phyloP scores from a whole-genome alignment of 176 grass and related monocot species.

The Musa troglodytarum region DNA sequence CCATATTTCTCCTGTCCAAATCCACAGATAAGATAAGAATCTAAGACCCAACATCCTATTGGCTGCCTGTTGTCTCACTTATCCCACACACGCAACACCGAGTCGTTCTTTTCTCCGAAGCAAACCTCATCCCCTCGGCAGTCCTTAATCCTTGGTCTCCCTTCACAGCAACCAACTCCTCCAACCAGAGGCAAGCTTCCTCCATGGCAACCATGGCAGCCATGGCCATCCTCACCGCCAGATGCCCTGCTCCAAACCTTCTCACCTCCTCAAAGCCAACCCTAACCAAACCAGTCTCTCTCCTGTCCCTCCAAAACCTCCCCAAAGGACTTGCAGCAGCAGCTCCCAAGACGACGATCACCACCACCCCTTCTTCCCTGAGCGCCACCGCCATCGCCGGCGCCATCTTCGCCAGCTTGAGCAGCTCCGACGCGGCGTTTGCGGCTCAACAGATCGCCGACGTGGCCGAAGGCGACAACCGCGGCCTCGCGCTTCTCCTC shows the following conservation, averaged over 20 bases:
- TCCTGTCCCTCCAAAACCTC: background rate
- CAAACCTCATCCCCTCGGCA: no score
- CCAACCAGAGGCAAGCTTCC: no score
- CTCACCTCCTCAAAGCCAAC: background rate
- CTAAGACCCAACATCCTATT: background rate
- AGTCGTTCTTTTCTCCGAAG: background rate
- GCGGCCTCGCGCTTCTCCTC: background rate
- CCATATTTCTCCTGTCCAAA: background rate
- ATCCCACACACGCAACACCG: background rate
- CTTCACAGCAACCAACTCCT: no score
- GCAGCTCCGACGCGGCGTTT: background rate
- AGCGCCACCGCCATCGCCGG: background rate
- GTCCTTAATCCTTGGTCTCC: no score
- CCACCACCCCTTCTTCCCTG: background rate
- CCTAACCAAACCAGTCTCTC: background rate
- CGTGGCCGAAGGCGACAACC: background rate
- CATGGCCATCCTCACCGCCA: no score
- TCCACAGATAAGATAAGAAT: background rate
- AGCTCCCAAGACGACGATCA: background rate
- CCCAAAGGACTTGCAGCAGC: background rate
- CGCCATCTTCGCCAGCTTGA: background rate
- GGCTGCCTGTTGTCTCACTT: background rate
- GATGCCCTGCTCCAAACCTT: no score
- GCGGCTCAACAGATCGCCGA: slow-evolving; percentile 2
- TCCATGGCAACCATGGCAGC: no score